A percentile compares a stretch with the other conserved stretches of the same genome.
These are phyloP conservation scores for California macrophylla DNA, from an alignment of 441 rosid species.

Conservation along the genomic window DNA sequence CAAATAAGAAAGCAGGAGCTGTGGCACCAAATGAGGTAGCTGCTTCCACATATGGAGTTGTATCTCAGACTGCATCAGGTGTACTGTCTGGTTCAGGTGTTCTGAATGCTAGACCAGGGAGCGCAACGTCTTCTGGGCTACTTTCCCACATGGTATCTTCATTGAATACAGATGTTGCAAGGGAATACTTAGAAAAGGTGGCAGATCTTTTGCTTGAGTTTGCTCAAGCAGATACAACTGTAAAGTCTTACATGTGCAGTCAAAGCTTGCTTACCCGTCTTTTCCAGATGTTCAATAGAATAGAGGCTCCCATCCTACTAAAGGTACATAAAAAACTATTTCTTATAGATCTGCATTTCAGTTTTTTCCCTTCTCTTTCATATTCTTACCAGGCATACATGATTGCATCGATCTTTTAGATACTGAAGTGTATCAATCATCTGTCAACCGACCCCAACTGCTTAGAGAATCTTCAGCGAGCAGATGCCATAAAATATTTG, in stretches of 20 bases:
- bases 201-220: slow-evolving; percentile 92
- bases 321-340: slow-evolving; percentile 39
- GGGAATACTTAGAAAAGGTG: slow-evolving; percentile 87
- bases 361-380: no score
- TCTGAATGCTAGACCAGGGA: slow-evolving; percentile 83
- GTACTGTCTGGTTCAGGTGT: slow-evolving; percentile 92
- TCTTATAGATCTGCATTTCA: no score
- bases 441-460: slow-evolving; percentile 91
- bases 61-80: slow-evolving; percentile 86
- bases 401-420: no score
- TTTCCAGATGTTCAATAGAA: slow-evolving; percentile 87
- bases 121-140: slow-evolving; percentile 82
- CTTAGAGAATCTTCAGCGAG: slow-evolving; percentile 96
- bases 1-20: slow-evolving; percentile 49
- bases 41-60: slow-evolving; percentile 66
- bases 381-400: no score
- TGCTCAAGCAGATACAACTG: slow-evolving; percentile 87
- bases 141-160: slow-evolving; percentile 82
- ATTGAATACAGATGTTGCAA: slow-evolving; percentile 68
- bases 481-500: slow-evolving; percentile 88
- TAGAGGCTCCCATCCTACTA: slow-evolving; percentile 73
- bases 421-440: slow-evolving; percentile 71
- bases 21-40: slow-evolving; percentile 46
- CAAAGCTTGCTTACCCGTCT: slow-evolving; percentile 88
- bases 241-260: slow-evolving; percentile 86